Base-by-base conservation (phyloP, 495 filamentous ascomycete genomes). In the Usnea hakonensis region DNA sequence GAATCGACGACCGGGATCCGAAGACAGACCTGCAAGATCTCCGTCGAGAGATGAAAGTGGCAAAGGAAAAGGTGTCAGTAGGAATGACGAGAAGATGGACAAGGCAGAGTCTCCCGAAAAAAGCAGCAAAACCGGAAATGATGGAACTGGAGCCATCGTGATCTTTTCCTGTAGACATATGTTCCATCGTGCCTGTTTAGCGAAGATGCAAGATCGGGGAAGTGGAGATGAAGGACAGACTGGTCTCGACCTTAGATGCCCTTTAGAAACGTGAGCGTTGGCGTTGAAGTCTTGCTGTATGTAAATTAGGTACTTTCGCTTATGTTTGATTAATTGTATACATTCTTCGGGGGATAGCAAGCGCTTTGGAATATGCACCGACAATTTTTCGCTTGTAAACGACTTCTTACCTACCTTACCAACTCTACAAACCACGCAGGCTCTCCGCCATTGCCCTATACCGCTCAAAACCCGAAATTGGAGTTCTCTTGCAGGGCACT, bases 121-220 rank as follows among this genome's bases (percentile, higher is more conserved):
- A 14, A 35, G 37, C 11, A 30, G 38, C 16, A 9, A 26, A 14
- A 54, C 28, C 19, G 32, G 44, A 26, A 41, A 60, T 8, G 55
- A 52, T 26, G 66, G 35, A 28, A 41, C 52, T 36, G 77, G 77
- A 35, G 73, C 78, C 0, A 67, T 76, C 16, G 73, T 83, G 17
- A 75, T 83, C 1, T 83, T 83, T 65, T 75, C 79, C n/a, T 83
- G 80, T 68, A 75, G 80, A 65, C 80, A 83, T 68, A 67, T 82
- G 55, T 83, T 77, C 65, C 80, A 83, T 66, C 78, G 76, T 23
- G 71, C 69, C 30, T 83, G 80, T 67, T 69, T 82, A 59, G 55
- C 76, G 63, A 62, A 66, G 61, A 70, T 68, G 68, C 66, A 66
- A 30, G 61, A 46, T 32, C 28, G 60, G 19, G 40, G 44, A 11